Evolutionary conservation across 106 monocot genomes (phyloP), one percentile per base, ranked within the genome.

Genomic region (Apostasia ramifera): DNA sequence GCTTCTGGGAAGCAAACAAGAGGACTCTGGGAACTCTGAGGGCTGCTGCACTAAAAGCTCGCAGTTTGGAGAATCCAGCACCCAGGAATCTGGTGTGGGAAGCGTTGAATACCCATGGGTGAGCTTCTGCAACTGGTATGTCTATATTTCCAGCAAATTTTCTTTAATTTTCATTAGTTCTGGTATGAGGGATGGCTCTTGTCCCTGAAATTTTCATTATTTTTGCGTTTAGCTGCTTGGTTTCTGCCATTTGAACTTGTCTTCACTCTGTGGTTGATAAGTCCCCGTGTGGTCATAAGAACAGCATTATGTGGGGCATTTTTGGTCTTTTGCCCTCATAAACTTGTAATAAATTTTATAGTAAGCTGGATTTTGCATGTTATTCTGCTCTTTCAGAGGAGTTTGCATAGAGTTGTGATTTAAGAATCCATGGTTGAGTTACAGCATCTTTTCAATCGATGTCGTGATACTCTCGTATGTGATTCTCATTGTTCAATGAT

Each of bases 1-100:
- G 74, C 11, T 88, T 84, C 71, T 68, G 76, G 67, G 78, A 82
- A 40, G 81, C 81, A 6, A 88, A 88, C 48, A 14, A 14, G 49
- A 47, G 38, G 84, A 88, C 79, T 8, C 3, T 81, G 12, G 4
- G 49, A 55, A 81, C 81, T 13, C 59, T 88, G 52, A 75, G 71
- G 73, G 38, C 48, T 3, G 84, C 88, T 0, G 88, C 88, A 46
- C 38, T 84, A 79, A 78, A 88, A 70, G 88, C 88, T 0, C 58
- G 84, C 60, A 73, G 76, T 38, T 8, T 82, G 44, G 47, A 44
- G 2, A 68, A 58, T 4, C 73, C 79, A 1, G 63, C 65, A 8
- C 82, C 79, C 2, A 89, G 74, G 74, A 81, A 84, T 67, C 46
- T 84, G 59, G 74, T 88, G 0, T 84, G 88, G 88, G 84, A 88